Percentiles rank a stretch among this genome's conserved stretches.
Evolutionary conservation across 768 basidiomycete species (phyloP).

Genomic region (Kwoniella dendrophila): DNA sequence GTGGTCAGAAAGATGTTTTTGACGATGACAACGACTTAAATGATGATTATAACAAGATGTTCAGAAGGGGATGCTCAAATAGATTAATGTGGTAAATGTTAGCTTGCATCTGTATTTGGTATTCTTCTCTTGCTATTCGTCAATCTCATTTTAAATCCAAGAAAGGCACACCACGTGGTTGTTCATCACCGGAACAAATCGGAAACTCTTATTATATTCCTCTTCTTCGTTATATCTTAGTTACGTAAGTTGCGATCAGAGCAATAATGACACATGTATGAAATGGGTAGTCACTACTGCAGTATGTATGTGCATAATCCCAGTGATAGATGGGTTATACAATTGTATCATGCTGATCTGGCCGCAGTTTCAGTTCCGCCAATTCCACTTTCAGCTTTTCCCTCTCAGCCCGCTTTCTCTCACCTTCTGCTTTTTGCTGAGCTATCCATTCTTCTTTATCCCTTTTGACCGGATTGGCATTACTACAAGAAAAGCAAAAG

Average conservation of each 20-base stretch:
- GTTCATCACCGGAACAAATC: slow-evolving; percentile 9
- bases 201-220: no score
- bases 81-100: no score
- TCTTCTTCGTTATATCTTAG: no score
- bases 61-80: not conserved
- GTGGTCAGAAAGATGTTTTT: not conserved
- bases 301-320: no score
- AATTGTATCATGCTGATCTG: not conserved
- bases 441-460: slow-evolving; percentile 23
- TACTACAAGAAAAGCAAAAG: not conserved
- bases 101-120: not conserved
- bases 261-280: no score
- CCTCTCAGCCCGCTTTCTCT: slow-evolving; percentile 20
- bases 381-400: slow-evolving; percentile 19
- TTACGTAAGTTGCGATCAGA: no score
- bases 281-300: no score
- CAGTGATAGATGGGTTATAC: no score
- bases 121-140: slow-evolving; percentile 16
- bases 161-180: not conserved
- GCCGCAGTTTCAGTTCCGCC: slow-evolving; percentile 5
- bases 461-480: slow-evolving; percentile 19
- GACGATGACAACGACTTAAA: not conserved
- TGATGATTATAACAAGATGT: not conserved
- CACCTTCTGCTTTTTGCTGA: slow-evolving; percentile 13
- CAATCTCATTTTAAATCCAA: not conserved